A percentile compares a stretch with the other conserved stretches of the same genome.
phyloP scores from a whole-genome alignment of 148 eudicot species.

The Dianthus caryophyllus region DNA sequence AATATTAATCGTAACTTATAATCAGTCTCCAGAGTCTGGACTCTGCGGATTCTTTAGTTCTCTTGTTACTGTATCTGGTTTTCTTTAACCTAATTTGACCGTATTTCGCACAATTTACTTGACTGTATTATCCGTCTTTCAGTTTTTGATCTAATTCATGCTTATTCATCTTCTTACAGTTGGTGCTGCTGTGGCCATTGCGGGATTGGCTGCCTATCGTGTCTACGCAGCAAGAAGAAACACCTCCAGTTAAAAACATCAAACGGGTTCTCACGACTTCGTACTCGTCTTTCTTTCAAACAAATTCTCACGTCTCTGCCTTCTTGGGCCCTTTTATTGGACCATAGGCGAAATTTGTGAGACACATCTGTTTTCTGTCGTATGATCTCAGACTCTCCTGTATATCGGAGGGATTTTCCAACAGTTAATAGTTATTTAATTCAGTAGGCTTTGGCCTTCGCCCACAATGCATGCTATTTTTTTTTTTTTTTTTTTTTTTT shows the following conservation, averaged over 20 bases:
- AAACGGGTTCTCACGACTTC: background rate
- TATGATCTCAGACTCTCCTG: background rate
- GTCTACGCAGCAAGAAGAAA: constrained; percentile 63
- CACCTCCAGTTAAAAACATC: constrained; percentile 27
- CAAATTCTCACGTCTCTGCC: background rate
- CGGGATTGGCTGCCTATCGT: constrained; percentile 70
- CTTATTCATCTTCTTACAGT: constrained; percentile 32
- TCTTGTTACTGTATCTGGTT: no score
- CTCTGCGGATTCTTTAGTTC: no score
- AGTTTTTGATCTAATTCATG: background rate
- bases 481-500: no score
- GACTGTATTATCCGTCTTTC: background rate
- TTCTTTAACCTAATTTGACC: no score
- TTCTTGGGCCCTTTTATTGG: background rate
- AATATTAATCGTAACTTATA: no score
- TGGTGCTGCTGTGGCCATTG: constrained; percentile 65
- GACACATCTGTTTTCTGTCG: constrained; percentile 6
- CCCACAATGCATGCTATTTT: background rate
- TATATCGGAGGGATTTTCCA: constrained; percentile 9
- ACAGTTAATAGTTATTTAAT: constrained; percentile 21
- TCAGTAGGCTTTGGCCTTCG: background rate
- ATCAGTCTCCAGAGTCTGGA: no score
- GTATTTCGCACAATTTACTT: no score
- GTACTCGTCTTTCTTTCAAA: background rate
- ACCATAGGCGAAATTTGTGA: background rate